Conservation (phyloP, 805 yeast genomes). For the Candida wancherniae region DNA sequence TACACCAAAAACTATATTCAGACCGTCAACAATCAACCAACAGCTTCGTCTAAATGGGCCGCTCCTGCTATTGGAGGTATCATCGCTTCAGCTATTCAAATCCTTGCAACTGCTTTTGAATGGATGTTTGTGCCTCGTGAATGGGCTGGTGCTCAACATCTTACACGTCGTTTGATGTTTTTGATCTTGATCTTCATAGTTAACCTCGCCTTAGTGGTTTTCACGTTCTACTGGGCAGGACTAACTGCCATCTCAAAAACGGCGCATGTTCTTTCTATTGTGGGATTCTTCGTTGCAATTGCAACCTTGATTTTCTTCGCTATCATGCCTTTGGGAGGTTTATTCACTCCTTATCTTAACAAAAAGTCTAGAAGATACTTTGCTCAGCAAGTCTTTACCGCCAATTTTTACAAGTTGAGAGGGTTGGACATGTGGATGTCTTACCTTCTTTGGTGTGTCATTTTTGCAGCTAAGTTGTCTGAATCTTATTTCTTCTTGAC, state of each 20-base stretch:
- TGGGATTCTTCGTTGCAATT: constrained; percentile 84
- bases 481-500: constrained; percentile 80
- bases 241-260: constrained; percentile 60
- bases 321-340: constrained; percentile 93
- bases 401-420: constrained; percentile 71
- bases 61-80: constrained; percentile 90
- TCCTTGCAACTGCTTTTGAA: constrained; percentile 83
- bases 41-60: constrained; percentile 89
- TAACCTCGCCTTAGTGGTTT: constrained; percentile 83
- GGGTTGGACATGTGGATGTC: constrained; percentile 98
- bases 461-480: constrained; percentile 80
- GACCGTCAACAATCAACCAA: constrained; percentile 78
- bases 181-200: constrained; percentile 58
- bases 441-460: constrained; percentile 82
- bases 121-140: constrained; percentile 96
- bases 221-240: constrained; percentile 78
- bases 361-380: constrained; percentile 82
- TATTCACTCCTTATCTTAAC: constrained; percentile 88
- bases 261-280: constrained; percentile 75
- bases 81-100: constrained; percentile 75
- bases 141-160: constrained; percentile 99
- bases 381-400: constrained; percentile 94
- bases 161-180: constrained; percentile 81
- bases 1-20: constrained; percentile 87
- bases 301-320: constrained; percentile 83